Percentiles rank a stretch among this genome's conserved stretches.
phyloP scores from a whole-genome alignment of 805 yeast genomes.

The Wickerhamiella vanderwaltii region DNA sequence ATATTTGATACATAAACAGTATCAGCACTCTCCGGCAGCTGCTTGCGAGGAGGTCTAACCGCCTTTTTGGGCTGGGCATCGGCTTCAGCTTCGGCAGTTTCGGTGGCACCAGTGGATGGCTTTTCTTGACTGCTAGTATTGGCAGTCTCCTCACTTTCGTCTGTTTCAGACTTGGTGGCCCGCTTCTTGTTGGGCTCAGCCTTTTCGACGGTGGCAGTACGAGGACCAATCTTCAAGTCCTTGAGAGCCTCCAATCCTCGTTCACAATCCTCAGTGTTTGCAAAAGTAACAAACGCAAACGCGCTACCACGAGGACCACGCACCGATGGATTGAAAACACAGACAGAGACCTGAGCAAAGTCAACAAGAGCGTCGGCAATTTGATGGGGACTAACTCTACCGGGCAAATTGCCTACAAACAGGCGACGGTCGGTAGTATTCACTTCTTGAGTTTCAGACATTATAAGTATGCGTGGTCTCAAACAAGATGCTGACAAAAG shows the following conservation, averaged over 20 bases:
- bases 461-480: no score
- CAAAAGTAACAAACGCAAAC: conserved; percentile 9
- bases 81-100: background rate
- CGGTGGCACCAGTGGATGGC: background rate
- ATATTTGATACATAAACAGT: conserved; percentile 54
- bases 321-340: background rate
- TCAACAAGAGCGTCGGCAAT: conserved; percentile 5
- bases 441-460: no score
- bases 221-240: conserved; percentile 1
- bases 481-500: no score
- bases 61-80: background rate
- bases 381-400: conserved; percentile 1
- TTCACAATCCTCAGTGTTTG: background rate
- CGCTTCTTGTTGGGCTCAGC: conserved; percentile 2
- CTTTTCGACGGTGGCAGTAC: background rate
- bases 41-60: conserved; percentile 12
- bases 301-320: background rate
- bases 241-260: background rate
- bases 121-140: conserved; percentile 5
- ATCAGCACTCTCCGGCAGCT: conserved; percentile 35
- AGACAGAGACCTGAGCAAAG: background rate
- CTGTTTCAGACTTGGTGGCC: background rate
- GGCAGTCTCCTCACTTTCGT: conserved; percentile 12
- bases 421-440: background rate
- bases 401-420: conserved; percentile 3